These are phyloP conservation scores for Sordaria brevicollis DNA, from an alignment of 495 filamentous ascomycete genomes.

Conservation along the genomic window DNA sequence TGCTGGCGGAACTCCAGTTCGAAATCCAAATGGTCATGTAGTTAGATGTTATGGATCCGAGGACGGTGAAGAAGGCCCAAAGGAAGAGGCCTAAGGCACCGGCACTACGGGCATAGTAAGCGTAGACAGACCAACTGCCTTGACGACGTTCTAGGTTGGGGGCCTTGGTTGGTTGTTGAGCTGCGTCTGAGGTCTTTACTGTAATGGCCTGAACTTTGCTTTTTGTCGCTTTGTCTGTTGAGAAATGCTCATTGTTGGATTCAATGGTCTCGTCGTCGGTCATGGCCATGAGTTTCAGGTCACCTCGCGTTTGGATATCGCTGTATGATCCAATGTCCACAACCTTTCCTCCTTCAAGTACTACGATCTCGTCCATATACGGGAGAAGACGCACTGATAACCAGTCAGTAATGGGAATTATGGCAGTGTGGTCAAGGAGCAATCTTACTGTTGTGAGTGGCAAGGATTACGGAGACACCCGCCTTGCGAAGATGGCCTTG, in stretches of 20 bases:
- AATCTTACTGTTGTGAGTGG: constrained; percentile 10
- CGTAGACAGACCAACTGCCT: constrained; percentile 4
- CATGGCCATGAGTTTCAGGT: neutral
- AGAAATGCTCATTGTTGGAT: neutral
- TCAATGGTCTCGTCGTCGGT: neutral
- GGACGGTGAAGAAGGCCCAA: constrained; percentile 3
- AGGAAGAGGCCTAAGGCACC: neutral
- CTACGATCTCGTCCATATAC: neutral
- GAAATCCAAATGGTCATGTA: neutral
- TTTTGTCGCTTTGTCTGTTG: neutral
- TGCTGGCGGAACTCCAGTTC: neutral
- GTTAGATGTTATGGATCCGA: neutral
- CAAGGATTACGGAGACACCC: constrained; percentile 14
- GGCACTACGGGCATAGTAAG: constrained; percentile 5
- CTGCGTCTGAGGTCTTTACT: neutral
- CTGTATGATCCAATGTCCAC: neutral
- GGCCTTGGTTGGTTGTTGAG: neutral
- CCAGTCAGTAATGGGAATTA: neutral
- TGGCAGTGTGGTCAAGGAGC: neutral
- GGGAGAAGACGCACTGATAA: neutral
- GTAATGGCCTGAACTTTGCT: neutral
- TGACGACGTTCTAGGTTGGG: neutral
- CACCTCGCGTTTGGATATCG: neutral
- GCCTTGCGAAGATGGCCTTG: constrained; percentile 16
- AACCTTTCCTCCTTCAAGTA: neutral